Evolutionary conservation across 2,329 filamentous ascomycete species (phyloP).

Genomic region (Sporothrix inflata): DNA sequence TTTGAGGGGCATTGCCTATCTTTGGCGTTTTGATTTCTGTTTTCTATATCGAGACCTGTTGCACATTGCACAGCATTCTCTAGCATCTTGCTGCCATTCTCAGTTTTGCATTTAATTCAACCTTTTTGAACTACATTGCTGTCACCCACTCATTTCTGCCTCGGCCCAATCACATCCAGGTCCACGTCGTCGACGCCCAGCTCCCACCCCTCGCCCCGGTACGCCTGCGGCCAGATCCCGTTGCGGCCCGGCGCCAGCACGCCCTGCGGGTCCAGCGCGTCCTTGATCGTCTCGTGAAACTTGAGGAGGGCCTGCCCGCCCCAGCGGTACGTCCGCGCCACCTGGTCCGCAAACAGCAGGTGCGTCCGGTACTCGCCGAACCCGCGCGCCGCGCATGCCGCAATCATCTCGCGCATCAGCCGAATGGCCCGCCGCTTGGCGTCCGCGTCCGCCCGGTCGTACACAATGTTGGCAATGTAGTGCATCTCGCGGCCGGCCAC

Average conservation of each 20-base stretch:
- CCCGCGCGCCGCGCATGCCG: slow-evolving; percentile 42
- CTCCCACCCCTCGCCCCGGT: slow-evolving; percentile 32
- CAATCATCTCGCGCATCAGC: slow-evolving; percentile 43
- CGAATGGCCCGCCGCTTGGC: slow-evolving; percentile 36
- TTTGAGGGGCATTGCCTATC: neutral
- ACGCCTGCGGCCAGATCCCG: slow-evolving; percentile 48
- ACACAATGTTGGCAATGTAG: slow-evolving; percentile 55
- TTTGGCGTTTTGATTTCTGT: slow-evolving; percentile 2
- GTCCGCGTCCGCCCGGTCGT: slow-evolving; percentile 45
- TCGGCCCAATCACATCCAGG: slow-evolving; percentile 29
- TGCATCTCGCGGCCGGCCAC: slow-evolving; percentile 59
- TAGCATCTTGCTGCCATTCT: slow-evolving; percentile 16
- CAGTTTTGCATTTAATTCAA: neutral
- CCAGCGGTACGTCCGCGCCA: slow-evolving; percentile 46
- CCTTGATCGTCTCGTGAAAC: slow-evolving; percentile 46
- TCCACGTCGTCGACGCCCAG: slow-evolving; percentile 31
- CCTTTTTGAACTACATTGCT: neutral
- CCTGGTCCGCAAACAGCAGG: slow-evolving; percentile 46
- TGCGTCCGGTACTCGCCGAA: slow-evolving; percentile 49
- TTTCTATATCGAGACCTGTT: neutral
- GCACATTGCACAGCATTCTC: neutral
- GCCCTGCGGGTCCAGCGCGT: slow-evolving; percentile 48
- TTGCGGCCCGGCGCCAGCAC: slow-evolving; percentile 52
- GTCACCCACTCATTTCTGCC: too few relatives aligned
- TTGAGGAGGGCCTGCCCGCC: slow-evolving; percentile 43